phyloP scores from a whole-genome alignment of 2,329 filamentous ascomycete genomes.

The Diaporthe citriasiana region DNA sequence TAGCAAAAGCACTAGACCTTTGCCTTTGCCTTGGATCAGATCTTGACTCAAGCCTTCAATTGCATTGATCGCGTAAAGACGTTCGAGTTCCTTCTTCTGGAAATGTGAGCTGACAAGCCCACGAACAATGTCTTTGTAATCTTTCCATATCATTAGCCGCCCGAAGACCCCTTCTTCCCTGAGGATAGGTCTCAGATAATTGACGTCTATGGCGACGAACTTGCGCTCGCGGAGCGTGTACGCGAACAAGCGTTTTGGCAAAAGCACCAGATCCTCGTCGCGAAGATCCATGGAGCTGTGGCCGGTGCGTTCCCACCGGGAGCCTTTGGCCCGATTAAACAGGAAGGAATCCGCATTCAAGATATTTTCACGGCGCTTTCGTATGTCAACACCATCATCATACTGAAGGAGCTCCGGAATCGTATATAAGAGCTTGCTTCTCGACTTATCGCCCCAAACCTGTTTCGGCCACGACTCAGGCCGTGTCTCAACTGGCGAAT shows the following conservation, averaged over 20 bases:
- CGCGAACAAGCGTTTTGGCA: constrained; percentile 14
- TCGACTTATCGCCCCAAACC: not conserved
- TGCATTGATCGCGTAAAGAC: not conserved
- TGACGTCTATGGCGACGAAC: constrained; percentile 19
- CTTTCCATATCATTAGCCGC: constrained; percentile 11
- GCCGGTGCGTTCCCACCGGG: not conserved
- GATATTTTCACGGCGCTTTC: not conserved
- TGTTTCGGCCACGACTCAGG: not conserved
- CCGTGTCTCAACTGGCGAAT: not conserved
- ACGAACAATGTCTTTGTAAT: constrained; percentile 19
- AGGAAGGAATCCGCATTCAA: not conserved
- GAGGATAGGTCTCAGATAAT: constrained; percentile 7
- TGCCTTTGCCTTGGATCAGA: constrained; percentile 49
- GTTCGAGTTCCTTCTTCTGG: constrained; percentile 11
- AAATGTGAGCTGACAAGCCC: constrained; percentile 17
- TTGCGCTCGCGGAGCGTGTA: constrained; percentile 22
- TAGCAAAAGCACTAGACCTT: constrained; percentile 53
- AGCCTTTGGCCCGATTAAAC: not conserved
- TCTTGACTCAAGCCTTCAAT: constrained; percentile 18
- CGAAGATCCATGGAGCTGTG: not conserved
- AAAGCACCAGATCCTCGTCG: constrained; percentile 13
- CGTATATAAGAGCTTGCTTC: not conserved
- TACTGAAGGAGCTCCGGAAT: not conserved
- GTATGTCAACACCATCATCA: not conserved
- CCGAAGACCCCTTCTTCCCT: constrained; percentile 1